Percentiles rank a stretch among this genome's conserved stretches.
Evolutionary conservation across 305 asterid genomes (phyloP).

Genomic region (Stenogyne calaminthoides): DNA sequence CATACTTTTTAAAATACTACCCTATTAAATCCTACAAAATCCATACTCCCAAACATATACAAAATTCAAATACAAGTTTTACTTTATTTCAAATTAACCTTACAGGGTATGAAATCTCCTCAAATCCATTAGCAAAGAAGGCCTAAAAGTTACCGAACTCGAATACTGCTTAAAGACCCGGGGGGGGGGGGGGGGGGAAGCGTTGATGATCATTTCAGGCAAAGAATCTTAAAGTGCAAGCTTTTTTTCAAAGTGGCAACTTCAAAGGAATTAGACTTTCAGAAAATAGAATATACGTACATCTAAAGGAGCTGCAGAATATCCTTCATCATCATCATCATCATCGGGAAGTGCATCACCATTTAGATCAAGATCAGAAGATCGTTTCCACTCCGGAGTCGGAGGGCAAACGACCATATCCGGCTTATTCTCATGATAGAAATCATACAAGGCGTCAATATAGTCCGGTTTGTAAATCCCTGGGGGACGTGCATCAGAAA

Average conservation of each 20-base stretch:
- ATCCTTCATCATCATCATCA: constrained; percentile 91
- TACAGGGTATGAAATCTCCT: too few relatives aligned
- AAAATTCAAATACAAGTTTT: too few relatives aligned
- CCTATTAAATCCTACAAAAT: too few relatives aligned
- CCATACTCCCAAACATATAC: too few relatives aligned
- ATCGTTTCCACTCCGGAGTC: constrained; percentile 93
- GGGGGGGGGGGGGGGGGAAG: neutral
- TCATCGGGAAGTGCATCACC: constrained; percentile 96
- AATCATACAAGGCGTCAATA: constrained; percentile 78
- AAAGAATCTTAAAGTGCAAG: neutral
- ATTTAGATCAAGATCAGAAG: constrained; percentile 92
- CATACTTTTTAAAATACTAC: too few relatives aligned
- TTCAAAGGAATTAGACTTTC: neutral
- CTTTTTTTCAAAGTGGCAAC: constrained; percentile 1
- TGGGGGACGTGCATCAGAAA: constrained; percentile 96
- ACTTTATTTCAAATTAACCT: too few relatives aligned
- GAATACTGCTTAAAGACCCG: too few relatives aligned
- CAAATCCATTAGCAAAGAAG: too few relatives aligned
- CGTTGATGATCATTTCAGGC: constrained; percentile 14
- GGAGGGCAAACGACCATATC: constrained; percentile 80
- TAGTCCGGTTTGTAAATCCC: constrained; percentile 97
- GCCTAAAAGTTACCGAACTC: too few relatives aligned
- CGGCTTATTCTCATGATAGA: constrained; percentile 92
- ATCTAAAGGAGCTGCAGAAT: constrained; percentile 52
- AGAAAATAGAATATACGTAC: constrained; percentile 36